Conservation (phyloP, 768 basidiomycete genomes). For the Clavulina sp. region DNA sequence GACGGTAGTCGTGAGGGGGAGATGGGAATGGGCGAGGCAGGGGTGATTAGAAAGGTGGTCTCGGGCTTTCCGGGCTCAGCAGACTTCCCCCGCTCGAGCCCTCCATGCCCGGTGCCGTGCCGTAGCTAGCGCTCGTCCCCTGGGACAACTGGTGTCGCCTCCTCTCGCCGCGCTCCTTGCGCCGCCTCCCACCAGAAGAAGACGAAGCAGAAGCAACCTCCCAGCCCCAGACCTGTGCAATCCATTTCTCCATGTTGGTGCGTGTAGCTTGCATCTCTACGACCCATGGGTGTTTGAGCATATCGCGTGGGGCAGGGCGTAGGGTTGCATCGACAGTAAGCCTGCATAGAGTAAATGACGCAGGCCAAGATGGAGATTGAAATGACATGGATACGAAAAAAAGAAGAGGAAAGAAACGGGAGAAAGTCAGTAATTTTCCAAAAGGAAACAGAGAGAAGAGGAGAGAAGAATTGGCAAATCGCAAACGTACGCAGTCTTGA, state of each 20-base stretch:
- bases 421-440: constrained; percentile 1
- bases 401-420: background rate
- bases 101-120: too few relatives aligned
- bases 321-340: constrained; percentile 47
- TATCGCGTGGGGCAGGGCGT: constrained; percentile 67
- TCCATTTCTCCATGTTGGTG: constrained; percentile 80
- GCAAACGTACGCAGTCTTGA: constrained; percentile 55
- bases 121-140: too few relatives aligned
- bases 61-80: too few relatives aligned
- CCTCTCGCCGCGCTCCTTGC: background rate
- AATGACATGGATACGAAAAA: constrained; percentile 7
- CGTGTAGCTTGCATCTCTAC: constrained; percentile 57
- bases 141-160: too few relatives aligned
- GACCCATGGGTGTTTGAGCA: constrained; percentile 77
- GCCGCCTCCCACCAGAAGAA: background rate
- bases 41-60: too few relatives aligned
- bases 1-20: too few relatives aligned
- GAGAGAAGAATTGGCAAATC: constrained; percentile 3
- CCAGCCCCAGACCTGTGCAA: constrained; percentile 64
- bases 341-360: constrained; percentile 22
- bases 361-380: too few relatives aligned
- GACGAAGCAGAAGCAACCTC: background rate
- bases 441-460: background rate
- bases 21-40: too few relatives aligned
- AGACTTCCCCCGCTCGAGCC: too few relatives aligned